Conservation (phyloP, 768 basidiomycete species). For the Candolleomyces eurysporus region DNA sequence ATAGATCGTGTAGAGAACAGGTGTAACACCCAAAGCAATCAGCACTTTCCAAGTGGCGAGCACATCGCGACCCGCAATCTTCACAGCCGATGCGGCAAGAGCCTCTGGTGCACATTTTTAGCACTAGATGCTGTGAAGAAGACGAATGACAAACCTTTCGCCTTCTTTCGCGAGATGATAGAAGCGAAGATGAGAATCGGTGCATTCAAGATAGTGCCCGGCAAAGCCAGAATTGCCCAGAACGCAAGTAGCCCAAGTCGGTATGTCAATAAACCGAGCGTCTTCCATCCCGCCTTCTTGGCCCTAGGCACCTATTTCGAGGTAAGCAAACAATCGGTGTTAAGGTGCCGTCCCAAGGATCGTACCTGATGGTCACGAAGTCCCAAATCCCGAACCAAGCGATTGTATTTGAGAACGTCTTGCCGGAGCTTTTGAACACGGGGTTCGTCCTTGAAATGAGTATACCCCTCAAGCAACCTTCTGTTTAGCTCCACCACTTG, state of each 20-base stretch:
- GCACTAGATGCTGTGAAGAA: neutral
- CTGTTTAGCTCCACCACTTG: conserved; percentile 95
- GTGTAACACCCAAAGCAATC: conserved; percentile 88
- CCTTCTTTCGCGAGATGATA: conserved; percentile 83
- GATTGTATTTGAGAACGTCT: conserved; percentile 88
- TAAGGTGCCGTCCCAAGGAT: neutral
- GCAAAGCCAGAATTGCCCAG: conserved; percentile 85
- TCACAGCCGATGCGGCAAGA: conserved; percentile 91
- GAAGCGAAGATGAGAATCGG: conserved; percentile 93
- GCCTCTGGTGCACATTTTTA: conserved; percentile 60
- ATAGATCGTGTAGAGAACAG: conserved; percentile 82
- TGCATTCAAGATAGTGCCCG: conserved; percentile 87
- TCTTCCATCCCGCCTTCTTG: conserved; percentile 83
- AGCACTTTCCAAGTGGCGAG: conserved; percentile 97
- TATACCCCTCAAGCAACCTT: conserved; percentile 90
- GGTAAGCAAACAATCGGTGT: neutral
- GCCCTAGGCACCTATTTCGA: conserved; percentile 80
- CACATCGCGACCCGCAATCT: conserved; percentile 95
- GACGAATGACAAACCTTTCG: conserved; percentile 57
- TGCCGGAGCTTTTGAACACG: conserved; percentile 76
- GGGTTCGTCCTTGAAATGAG: conserved; percentile 90
- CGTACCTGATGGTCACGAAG: conserved; percentile 89
- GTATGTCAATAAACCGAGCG: conserved; percentile 79
- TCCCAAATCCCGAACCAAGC: conserved; percentile 82
- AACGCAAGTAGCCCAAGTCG: conserved; percentile 71